phyloP scores from a whole-genome alignment of 2,329 filamentous ascomycete species.

The Aureobasidium sp. region DNA sequence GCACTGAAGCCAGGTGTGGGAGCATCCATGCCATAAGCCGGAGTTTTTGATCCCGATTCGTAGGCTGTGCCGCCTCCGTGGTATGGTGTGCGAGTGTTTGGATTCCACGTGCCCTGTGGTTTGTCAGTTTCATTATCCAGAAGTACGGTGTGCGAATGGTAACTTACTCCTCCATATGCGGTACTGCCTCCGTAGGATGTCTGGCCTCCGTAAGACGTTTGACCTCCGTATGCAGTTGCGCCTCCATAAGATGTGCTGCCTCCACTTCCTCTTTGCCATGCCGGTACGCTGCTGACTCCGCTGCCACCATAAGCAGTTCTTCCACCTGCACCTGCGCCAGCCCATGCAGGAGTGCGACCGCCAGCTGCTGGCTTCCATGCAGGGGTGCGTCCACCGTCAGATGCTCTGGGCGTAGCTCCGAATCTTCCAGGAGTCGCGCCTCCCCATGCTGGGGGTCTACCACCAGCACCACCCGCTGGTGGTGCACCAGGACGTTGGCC shows the following conservation, averaged over 20 bases:
- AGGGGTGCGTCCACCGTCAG: constrained; percentile 53
- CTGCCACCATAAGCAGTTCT: constrained; percentile 40
- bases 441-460: constrained; percentile 30
- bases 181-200: constrained; percentile 47
- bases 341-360: constrained; percentile 40
- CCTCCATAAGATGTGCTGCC: constrained; percentile 40
- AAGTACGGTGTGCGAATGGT: constrained; percentile 1
- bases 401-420: constrained; percentile 49
- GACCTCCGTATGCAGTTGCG: constrained; percentile 59
- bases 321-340: constrained; percentile 33
- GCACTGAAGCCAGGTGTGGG: constrained; percentile 42
- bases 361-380: constrained; percentile 50
- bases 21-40: constrained; percentile 58
- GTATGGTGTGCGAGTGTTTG: constrained; percentile 48
- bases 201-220: constrained; percentile 59
- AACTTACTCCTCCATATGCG: constrained; percentile 31
- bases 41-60: constrained; percentile 29
- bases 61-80: constrained; percentile 64
- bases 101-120: constrained; percentile 31
- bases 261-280: constrained; percentile 33
- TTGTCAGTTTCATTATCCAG: constrained; percentile 17
- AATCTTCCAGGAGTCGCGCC: constrained; percentile 16
- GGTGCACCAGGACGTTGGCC: constrained; percentile 41
- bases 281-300: constrained; percentile 42
- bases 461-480: constrained; percentile 30